Evolutionary conservation across 2,329 filamentous ascomycete genomes (phyloP).

Genomic region (Xylariaceae sp.): DNA sequence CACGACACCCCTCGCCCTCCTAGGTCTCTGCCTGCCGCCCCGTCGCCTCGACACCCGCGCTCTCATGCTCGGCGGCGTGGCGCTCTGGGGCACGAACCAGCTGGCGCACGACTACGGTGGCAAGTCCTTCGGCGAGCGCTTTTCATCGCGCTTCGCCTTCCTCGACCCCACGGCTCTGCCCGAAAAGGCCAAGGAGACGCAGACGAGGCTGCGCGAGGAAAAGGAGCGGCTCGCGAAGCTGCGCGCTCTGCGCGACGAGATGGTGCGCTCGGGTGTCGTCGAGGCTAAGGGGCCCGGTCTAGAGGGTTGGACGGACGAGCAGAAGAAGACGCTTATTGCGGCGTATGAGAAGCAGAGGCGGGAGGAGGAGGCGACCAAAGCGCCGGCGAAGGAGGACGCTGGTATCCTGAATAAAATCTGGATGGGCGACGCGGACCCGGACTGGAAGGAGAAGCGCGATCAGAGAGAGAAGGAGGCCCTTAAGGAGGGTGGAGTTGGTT

Average conservation of each 20-base stretch:
- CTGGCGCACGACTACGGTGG: slow-evolving; percentile 54
- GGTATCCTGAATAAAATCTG: slow-evolving; percentile 45
- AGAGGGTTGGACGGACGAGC: slow-evolving; percentile 22
- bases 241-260: slow-evolving; percentile 20
- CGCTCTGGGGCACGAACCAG: slow-evolving; percentile 51
- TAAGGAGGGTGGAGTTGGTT: slow-evolving; percentile 48
- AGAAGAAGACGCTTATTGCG: slow-evolving; percentile 14
- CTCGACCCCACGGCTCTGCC: slow-evolving; percentile 51
- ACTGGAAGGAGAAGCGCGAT: slow-evolving; percentile 50
- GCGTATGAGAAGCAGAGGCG: slow-evolving; percentile 9
- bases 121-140: slow-evolving; percentile 45
- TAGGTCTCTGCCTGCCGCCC: slow-evolving; percentile 48
- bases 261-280: slow-evolving; percentile 4
- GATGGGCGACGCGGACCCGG: slow-evolving; percentile 53
- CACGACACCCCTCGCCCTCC: slow-evolving; percentile 42
- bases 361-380: slow-evolving; percentile 5
- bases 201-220: slow-evolving; percentile 44
- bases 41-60: slow-evolving; percentile 48
- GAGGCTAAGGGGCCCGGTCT: slow-evolving; percentile 27
- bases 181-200: slow-evolving; percentile 47
- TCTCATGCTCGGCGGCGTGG: slow-evolving; percentile 44
- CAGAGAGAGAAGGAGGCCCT: slow-evolving; percentile 49
- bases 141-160: slow-evolving; percentile 39
- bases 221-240: slow-evolving; percentile 31
- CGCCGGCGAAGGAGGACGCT: slow-evolving; percentile 16